Evolutionary conservation across 192 early-diverging fungal species (phyloP).

Genomic region (Thamnidium elegans): DNA sequence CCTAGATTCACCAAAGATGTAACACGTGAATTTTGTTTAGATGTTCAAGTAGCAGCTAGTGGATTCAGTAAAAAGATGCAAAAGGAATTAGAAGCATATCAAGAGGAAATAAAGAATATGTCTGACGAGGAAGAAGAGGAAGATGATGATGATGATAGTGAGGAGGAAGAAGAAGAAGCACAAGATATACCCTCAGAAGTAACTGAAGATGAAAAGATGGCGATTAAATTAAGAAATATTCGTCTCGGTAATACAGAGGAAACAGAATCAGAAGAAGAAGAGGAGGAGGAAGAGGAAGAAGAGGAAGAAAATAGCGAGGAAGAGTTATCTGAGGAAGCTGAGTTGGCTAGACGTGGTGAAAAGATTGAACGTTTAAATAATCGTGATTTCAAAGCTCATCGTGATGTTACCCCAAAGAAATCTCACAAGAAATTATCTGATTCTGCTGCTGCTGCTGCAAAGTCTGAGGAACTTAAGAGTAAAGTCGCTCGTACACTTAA

Average conservation of each 20-base stretch:
- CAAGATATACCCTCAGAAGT: constrained; percentile 11
- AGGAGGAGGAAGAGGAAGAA: background rate
- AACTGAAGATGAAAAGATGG: constrained; percentile 30
- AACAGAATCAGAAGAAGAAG: constrained; percentile 14
- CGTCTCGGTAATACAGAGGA: constrained; percentile 27
- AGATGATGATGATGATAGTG: constrained; percentile 25
- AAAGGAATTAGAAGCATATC: constrained; percentile 73
- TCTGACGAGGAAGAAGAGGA: constrained; percentile 34
- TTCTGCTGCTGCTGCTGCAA: constrained; percentile 26
- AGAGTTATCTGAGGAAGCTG: constrained; percentile 5
- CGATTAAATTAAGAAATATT: constrained; percentile 22
- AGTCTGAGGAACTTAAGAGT: constrained; percentile 49
- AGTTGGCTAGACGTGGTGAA: constrained; percentile 4
- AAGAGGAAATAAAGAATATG: constrained; percentile 26
- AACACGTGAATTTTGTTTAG: constrained; percentile 84
- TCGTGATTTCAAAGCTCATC: constrained; percentile 48
- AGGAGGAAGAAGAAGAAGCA: constrained; percentile 21
- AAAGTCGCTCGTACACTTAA: constrained; percentile 44
- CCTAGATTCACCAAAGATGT: constrained; percentile 85
- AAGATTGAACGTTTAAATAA: constrained; percentile 39
- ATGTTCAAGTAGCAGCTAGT: constrained; percentile 95
- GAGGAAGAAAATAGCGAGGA: constrained; percentile 20
- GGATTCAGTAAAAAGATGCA: constrained; percentile 94
- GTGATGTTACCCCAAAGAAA: constrained; percentile 38
- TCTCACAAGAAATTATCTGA: constrained; percentile 1